A percentile compares a stretch with the other conserved stretches of the same genome.
These are phyloP conservation scores for Chlorella sp. DNA, from an alignment of 139 green algal genomes.

Conservation along the genomic window DNA sequence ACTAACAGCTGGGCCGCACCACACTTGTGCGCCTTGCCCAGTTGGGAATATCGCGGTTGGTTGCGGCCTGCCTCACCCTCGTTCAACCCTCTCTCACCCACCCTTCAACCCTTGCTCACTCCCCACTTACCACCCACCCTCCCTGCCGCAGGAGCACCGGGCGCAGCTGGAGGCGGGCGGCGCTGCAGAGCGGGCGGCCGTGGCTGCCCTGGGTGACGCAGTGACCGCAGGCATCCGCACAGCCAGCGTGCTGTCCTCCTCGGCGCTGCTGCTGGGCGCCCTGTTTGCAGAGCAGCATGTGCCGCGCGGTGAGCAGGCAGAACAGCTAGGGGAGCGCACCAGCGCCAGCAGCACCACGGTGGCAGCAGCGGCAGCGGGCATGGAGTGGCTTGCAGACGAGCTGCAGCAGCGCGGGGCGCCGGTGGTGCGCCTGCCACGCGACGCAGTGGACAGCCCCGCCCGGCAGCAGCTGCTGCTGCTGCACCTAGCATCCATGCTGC, in stretches of 20 bases:
- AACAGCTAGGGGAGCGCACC: neutral
- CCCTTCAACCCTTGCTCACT: neutral
- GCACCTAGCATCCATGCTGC: slow-evolving; percentile 22
- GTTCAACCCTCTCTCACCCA: no score
- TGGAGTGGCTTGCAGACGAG: slow-evolving; percentile 21
- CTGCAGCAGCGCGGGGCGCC: slow-evolving; percentile 19
- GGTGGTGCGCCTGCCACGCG: slow-evolving; percentile 8
- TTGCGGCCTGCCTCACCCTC: no score
- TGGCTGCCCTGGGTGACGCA: slow-evolving; percentile 37
- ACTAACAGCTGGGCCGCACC: no score
- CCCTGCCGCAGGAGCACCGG: neutral
- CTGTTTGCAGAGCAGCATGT: slow-evolving; percentile 13
- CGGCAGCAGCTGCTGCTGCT: slow-evolving; percentile 20
- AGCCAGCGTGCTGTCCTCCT: slow-evolving; percentile 39
- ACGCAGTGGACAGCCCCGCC: neutral
- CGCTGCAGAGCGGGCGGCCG: neutral
- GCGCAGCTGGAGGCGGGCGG: neutral
- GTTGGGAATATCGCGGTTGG: no score
- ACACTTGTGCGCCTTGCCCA: no score
- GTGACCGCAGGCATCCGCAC: slow-evolving; percentile 31
- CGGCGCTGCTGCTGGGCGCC: slow-evolving; percentile 27
- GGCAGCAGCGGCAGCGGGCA: neutral
- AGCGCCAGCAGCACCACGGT: neutral
- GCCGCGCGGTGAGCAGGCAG: neutral
- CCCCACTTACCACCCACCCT: neutral